These are phyloP conservation scores for Penicillium waksmanii DNA, from an alignment of 495 filamentous ascomycete species.

Conservation along the genomic window DNA sequence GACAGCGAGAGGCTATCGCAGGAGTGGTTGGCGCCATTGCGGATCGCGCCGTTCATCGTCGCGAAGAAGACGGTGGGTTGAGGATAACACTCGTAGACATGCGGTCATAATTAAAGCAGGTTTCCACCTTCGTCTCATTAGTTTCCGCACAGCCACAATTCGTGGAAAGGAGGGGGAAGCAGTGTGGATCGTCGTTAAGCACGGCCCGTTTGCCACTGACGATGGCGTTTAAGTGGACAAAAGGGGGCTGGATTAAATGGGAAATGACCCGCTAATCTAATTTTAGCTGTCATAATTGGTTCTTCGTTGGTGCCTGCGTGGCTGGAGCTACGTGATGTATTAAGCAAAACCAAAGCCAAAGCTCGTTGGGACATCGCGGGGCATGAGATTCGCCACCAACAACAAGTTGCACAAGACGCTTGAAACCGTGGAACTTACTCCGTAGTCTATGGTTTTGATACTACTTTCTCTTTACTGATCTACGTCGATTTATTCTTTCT, in stretches of 20 bases:
- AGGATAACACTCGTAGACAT: neutral
- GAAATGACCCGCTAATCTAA: neutral
- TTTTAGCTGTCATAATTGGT: neutral
- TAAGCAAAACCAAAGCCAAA: neutral
- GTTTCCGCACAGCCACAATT: slow-evolving; percentile 15
- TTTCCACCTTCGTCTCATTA: slow-evolving; percentile 3
- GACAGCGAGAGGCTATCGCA: slow-evolving; percentile 27
- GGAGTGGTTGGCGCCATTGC: slow-evolving; percentile 7
- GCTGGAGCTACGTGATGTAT: neutral
- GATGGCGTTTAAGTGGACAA: neutral
- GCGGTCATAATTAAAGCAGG: slow-evolving; percentile 12
- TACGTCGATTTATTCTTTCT: neutral
- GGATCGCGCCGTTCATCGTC: slow-evolving; percentile 10
- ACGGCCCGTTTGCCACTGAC: slow-evolving; percentile 22
- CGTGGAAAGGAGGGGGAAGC: neutral
- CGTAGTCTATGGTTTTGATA: neutral
- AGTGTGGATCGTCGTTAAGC: slow-evolving; percentile 9
- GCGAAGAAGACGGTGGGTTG: neutral
- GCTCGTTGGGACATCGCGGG: slow-evolving; percentile 1
- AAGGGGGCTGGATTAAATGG: neutral
- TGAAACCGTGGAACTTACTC: neutral
- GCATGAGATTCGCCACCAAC: slow-evolving; percentile 17
- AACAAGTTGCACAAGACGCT: neutral
- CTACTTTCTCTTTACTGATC: neutral
- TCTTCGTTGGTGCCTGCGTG: neutral